Base-by-base conservation (phyloP, 192 early-diverging fungal genomes). In the Coemansia sp. region DNA sequence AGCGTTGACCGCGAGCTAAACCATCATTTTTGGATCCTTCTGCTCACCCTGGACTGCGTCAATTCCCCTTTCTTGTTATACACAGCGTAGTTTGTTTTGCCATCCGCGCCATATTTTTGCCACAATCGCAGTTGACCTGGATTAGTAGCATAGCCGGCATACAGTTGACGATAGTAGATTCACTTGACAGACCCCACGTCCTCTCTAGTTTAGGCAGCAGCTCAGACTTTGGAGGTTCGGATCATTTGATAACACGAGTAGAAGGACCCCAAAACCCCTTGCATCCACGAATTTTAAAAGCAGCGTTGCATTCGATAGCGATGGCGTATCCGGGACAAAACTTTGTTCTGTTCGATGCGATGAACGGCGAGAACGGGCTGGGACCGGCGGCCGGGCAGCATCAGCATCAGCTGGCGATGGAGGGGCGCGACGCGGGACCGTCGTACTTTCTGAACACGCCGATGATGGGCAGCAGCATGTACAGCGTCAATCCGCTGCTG, bases 1-100 rank as follows among this genome's bases (percentile, higher is more conserved):
- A 39, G 73, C 73, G 73, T 76, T 76, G 73, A 76, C 55, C 73
- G 73, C 73, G 67, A 76, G 73, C 73, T 61, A 64, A 64, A 21
- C 27, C 14, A 5, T 19, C 9, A 25, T 23, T 46, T 23, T 29
- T 43, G 26, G 35, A 29, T 5, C 44, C 38, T 17, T 25, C 50
- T 41, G 26, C 39, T 55, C 55, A n/a, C 19, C 19, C 28, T 21
- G 39, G 34, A 29, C 28, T 19, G n/a, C n/a, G n/a, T n/a, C n/a
- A n/a, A n/a, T n/a, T n/a, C n/a, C n/a, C n/a, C n/a, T n/a, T n/a
- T n/a, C n/a, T 36, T 39, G 10, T 14, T 19, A n/a, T 36, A 12
- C 34, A 39, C 38, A 39, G n/a, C 38, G 17, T n/a, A n/a, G n/a
- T n/a, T n/a, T n/a, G n/a, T n/a, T n/a, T n/a, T n/a, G n/a, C n/a